Evolutionary conservation across 495 filamentous ascomycete genomes (phyloP).

Genomic region (Aspergillus sclerotioniger): DNA sequence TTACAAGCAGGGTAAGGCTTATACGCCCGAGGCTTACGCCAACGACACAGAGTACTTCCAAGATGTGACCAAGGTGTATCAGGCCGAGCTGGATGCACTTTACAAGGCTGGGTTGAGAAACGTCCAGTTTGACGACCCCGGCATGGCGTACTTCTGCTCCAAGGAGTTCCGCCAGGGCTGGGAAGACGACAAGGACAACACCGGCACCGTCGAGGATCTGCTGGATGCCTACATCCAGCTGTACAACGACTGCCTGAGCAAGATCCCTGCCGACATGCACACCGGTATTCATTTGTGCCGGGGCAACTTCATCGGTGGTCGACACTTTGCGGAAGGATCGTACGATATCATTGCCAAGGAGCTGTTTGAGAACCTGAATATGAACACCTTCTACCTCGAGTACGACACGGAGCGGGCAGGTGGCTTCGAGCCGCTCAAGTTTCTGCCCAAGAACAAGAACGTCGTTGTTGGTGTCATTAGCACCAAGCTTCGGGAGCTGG

Average conservation of each 20-base stretch:
- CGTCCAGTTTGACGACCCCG: slow-evolving; percentile 65
- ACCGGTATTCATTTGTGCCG: slow-evolving; percentile 66
- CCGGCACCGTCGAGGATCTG: slow-evolving; percentile 46
- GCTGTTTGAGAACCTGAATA: slow-evolving; percentile 61
- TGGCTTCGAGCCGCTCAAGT: slow-evolving; percentile 62
- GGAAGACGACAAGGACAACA: slow-evolving; percentile 56
- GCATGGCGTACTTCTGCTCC: slow-evolving; percentile 65
- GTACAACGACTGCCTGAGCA: slow-evolving; percentile 59
- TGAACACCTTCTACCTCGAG: slow-evolving; percentile 68
- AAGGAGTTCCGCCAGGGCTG: slow-evolving; percentile 61
- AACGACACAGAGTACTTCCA: slow-evolving; percentile 60
- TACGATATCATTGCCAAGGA: slow-evolving; percentile 67
- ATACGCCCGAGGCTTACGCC: slow-evolving; percentile 55
- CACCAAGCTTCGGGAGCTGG: slow-evolving; percentile 61
- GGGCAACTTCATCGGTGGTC: slow-evolving; percentile 49
- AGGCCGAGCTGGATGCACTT: slow-evolving; percentile 57
- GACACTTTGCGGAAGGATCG: slow-evolving; percentile 62
- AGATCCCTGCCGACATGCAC: slow-evolving; percentile 59
- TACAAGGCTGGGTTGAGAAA: slow-evolving; percentile 62
- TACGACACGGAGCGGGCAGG: slow-evolving; percentile 66
- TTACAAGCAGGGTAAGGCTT: slow-evolving; percentile 55
- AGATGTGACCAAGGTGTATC: slow-evolving; percentile 60
- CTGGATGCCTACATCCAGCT: slow-evolving; percentile 60
- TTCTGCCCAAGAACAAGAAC: slow-evolving; percentile 62
- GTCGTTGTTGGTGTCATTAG: slow-evolving; percentile 66